Evolutionary conservation across 176 grass and related monocot species (phyloP).

Genomic region (Pontederia paniculata): DNA sequence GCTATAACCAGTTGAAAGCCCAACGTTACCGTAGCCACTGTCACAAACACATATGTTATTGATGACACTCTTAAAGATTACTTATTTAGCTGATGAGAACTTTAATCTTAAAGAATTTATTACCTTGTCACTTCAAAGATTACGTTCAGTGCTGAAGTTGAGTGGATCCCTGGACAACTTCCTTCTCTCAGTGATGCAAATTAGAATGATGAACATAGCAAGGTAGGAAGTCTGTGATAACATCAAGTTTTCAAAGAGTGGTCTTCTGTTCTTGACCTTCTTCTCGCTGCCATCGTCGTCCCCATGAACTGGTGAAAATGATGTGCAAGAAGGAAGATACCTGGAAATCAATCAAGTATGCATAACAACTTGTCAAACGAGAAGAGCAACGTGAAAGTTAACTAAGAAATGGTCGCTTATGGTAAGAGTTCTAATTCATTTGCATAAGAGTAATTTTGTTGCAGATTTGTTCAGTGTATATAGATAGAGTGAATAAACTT

Average conservation of each 20-base stretch:
- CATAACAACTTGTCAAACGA: neutral
- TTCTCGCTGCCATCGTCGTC: neutral
- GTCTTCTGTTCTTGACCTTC: slow-evolving; percentile 9
- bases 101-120: neutral
- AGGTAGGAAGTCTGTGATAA: slow-evolving; percentile 24
- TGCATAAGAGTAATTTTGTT: neutral
- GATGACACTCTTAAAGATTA: no score
- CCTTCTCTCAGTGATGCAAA: slow-evolving; percentile 60
- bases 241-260: slow-evolving; percentile 11
- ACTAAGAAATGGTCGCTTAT: no score
- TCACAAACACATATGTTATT: no score
- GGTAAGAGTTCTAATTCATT: no score
- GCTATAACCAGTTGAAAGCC: no score
- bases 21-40: no score
- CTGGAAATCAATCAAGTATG: slow-evolving; percentile 20
- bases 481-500: slow-evolving; percentile 18
- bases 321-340: slow-evolving; percentile 37
- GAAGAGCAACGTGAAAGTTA: neutral
- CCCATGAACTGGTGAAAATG: slow-evolving; percentile 19
- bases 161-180: slow-evolving; percentile 44
- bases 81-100: no score
- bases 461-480: no score
- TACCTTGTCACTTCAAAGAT: slow-evolving; percentile 75
- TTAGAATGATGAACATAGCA: slow-evolving; percentile 22
- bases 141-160: slow-evolving; percentile 67